Conservation (phyloP, 345 rosid genomes). For the Isatis tinctoria region DNA sequence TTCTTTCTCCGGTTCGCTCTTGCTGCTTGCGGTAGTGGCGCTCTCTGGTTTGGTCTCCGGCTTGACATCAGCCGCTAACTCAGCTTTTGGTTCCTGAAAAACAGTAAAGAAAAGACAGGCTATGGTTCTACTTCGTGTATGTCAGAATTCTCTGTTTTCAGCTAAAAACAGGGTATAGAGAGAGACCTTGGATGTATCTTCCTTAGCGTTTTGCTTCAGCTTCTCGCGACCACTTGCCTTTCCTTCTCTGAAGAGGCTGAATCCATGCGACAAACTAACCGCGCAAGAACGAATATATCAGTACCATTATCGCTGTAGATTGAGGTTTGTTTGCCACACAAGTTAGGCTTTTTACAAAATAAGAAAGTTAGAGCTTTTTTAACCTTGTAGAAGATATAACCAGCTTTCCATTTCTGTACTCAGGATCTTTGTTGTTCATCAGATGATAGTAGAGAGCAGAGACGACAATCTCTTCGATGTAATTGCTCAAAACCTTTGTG, state of each 20-base stretch:
- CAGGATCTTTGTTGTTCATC: slow-evolving; percentile 73
- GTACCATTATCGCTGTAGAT: neutral
- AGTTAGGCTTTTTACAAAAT: slow-evolving; percentile 4
- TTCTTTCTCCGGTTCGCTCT: slow-evolving; percentile 42
- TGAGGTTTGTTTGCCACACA: neutral
- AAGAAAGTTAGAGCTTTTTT: no score
- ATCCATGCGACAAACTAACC: slow-evolving; percentile 84
- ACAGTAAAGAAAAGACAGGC: neutral
- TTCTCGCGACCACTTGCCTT: slow-evolving; percentile 45
- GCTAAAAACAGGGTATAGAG: neutral
- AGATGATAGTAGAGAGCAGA: slow-evolving; percentile 89
- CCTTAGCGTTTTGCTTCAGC: slow-evolving; percentile 46
- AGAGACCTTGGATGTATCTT: slow-evolving; percentile 16
- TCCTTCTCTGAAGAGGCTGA: slow-evolving; percentile 70
- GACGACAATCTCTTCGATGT: slow-evolving; percentile 86
- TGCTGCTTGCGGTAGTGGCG: slow-evolving; percentile 36
- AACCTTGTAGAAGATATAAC: slow-evolving; percentile 77
- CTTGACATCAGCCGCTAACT: slow-evolving; percentile 25
- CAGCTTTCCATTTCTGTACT: slow-evolving; percentile 84
- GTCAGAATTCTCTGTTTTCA: slow-evolving; percentile 2
- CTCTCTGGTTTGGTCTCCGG: slow-evolving; percentile 40
- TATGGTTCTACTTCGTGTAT: neutral
- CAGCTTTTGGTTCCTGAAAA: slow-evolving; percentile 41
- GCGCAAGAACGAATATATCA: neutral
- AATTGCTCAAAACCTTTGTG: slow-evolving; percentile 64